These are phyloP conservation scores for Hamamelis virginiana DNA, from an alignment of 164 flowering plant species.

Conservation along the genomic window DNA sequence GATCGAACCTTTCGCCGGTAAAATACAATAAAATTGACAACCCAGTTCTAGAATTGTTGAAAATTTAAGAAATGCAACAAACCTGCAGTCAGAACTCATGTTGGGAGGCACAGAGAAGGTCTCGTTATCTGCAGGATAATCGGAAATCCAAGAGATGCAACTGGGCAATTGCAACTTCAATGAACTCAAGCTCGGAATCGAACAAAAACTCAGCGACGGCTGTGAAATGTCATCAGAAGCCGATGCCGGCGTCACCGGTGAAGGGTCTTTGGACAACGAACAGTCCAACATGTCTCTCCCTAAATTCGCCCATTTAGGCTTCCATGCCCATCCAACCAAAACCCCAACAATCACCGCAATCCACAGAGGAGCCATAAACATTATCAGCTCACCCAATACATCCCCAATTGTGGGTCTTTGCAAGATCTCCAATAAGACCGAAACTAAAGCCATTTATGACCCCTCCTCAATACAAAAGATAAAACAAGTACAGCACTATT, in stretches of 20 bases:
- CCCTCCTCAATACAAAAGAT: too few species aligned
- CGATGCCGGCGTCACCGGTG: slow-evolving; percentile 1
- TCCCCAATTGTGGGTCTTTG: slow-evolving; percentile 43
- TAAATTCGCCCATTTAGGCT: slow-evolving; percentile 68
- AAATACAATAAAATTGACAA: too few species aligned
- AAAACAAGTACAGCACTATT: not conserved
- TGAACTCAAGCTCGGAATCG: slow-evolving; percentile 40
- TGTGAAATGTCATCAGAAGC: slow-evolving; percentile 7
- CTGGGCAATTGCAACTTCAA: slow-evolving; percentile 49
- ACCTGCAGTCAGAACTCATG: slow-evolving; percentile 43
- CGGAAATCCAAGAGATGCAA: slow-evolving; percentile 41
- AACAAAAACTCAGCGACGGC: slow-evolving; percentile 13
- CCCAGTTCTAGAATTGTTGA: not conserved
- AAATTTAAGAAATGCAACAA: slow-evolving; percentile 6
- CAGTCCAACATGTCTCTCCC: slow-evolving; percentile 29
- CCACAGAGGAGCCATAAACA: slow-evolving; percentile 61
- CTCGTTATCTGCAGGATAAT: slow-evolving; percentile 30
- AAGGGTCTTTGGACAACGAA: slow-evolving; percentile 10
- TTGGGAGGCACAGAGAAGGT: slow-evolving; percentile 17
- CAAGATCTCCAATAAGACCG: slow-evolving; percentile 48
- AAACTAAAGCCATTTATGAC: slow-evolving; percentile 42
- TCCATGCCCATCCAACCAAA: slow-evolving; percentile 86
- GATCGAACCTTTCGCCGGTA: not conserved
- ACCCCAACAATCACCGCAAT: slow-evolving; percentile 67
- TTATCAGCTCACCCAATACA: slow-evolving; percentile 42